Base-by-base conservation (phyloP, 2,329 filamentous ascomycete genomes). In the Talaromyces sp. region DNA sequence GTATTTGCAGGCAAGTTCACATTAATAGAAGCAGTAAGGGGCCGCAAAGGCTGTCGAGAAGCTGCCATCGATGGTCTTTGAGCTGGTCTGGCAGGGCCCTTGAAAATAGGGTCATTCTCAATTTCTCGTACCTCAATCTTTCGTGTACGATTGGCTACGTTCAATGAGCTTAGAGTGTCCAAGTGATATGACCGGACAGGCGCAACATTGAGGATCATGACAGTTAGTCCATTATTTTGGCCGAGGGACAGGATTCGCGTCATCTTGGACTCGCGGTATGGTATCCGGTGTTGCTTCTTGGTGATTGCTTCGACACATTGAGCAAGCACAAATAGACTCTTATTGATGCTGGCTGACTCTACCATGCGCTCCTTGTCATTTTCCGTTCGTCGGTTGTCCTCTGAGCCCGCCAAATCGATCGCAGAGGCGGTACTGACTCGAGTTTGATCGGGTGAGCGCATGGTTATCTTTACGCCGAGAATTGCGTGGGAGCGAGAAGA, bases 291-390 rank as follows among this genome's bases (percentile, higher is more conserved):
- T 55, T 86, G 83, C 65, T 86, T 86, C 69, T 84, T 85, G 66
- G 88, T 89, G 68, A 97, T 97, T 51, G 93, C 93, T 69, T 97
- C 93, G 48, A 97, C 93, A 65, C 93, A 97, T 70, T 96, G 91
- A 39, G 91, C 93, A 44, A 97, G 77, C 16, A 97, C 92, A 66
- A 97, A 97, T 6, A 97, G 80, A 58, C 90, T 95, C 77, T 97
- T 97, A 81, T 97, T 97, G 79, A 97, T 97, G 66, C 90, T 93
- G 0, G 93, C 91, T 35, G 91, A 96, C 73, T 97, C 93, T n/a
- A 96, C 84, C 69, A 97, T 80, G 22, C 93, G 83, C 71, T 96
- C 91, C 70, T 92, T 94, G 65, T 87, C 91, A 71, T 97, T 97
- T 47, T 96, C 93, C 0, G 93, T 97, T 45, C 93, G 82, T 44